Conservation (phyloP, 495 filamentous ascomycete genomes). For the Chaetomium cochliodes region DNA sequence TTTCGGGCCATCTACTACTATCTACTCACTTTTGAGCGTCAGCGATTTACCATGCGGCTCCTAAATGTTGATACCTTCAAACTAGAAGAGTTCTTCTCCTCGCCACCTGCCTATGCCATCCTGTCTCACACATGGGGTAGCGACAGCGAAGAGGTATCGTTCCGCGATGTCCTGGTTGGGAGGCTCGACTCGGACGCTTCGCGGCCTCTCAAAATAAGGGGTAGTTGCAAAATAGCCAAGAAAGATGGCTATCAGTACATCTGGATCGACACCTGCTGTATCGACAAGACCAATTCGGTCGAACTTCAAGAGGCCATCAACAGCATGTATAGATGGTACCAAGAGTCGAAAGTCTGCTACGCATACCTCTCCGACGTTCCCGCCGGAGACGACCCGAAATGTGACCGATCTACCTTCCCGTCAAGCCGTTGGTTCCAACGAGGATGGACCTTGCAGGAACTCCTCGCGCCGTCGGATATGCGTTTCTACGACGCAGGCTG, state of each 20-base stretch:
- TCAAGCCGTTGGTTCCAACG: slow-evolving; percentile 41
- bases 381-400: not conserved
- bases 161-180: slow-evolving; percentile 11
- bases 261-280: slow-evolving; percentile 41
- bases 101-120: slow-evolving; percentile 18
- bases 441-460: slow-evolving; percentile 48
- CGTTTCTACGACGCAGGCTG: slow-evolving; percentile 37
- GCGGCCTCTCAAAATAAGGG: slow-evolving; percentile 10
- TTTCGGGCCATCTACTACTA: not conserved
- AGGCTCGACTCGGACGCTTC: slow-evolving; percentile 2
- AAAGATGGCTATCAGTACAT: slow-evolving; percentile 20
- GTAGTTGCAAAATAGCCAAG: not conserved
- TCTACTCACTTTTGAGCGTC: not conserved
- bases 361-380: slow-evolving; percentile 32
- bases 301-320: slow-evolving; percentile 43
- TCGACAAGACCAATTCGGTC: slow-evolving; percentile 37
- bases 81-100: slow-evolving; percentile 19
- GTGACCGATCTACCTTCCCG: not conserved
- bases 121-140: slow-evolving; percentile 28
- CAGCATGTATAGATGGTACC: slow-evolving; percentile 45
- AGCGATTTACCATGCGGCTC: slow-evolving; percentile 10
- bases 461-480: slow-evolving; percentile 35
- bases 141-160: slow-evolving; percentile 25
- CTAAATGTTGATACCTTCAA: slow-evolving; percentile 14
- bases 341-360: slow-evolving; percentile 33